Percentiles rank a stretch among this genome's conserved stretches.
These are phyloP conservation scores for carrot (Daucus carota) DNA, from an alignment of 129 eudicot genomes.

Conservation along the genomic window DH1_v3.0 NC_030388.2:21480001-21480500, in stretches of 20 bases:
- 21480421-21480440: background rate
- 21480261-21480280: slow-evolving; percentile 53
- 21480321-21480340: slow-evolving; percentile 72
- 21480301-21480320: slow-evolving; percentile 45
- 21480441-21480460: slow-evolving; percentile 56
- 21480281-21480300: slow-evolving; percentile 50
- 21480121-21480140: slow-evolving; percentile 70
- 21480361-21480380: slow-evolving; percentile 47
- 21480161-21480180: slow-evolving; percentile 8
- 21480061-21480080: slow-evolving; percentile 63
- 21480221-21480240: slow-evolving; percentile 52
- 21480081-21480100: slow-evolving; percentile 64
- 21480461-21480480: slow-evolving; percentile 73
- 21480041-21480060: slow-evolving; percentile 66
- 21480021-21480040: slow-evolving; percentile 56
- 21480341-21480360: slow-evolving; percentile 68
- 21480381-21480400: slow-evolving; percentile 3
- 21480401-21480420: too few relatives aligned
- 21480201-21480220: background rate
- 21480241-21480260: slow-evolving; percentile 52
- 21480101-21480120: slow-evolving; percentile 66
- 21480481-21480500: slow-evolving; percentile 83
- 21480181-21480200: background rate
- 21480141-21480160: slow-evolving; percentile 58
- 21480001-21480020: slow-evolving; percentile 57